phyloP scores from a whole-genome alignment of 306 rosid species.

The Cicer yamashitae region DNA sequence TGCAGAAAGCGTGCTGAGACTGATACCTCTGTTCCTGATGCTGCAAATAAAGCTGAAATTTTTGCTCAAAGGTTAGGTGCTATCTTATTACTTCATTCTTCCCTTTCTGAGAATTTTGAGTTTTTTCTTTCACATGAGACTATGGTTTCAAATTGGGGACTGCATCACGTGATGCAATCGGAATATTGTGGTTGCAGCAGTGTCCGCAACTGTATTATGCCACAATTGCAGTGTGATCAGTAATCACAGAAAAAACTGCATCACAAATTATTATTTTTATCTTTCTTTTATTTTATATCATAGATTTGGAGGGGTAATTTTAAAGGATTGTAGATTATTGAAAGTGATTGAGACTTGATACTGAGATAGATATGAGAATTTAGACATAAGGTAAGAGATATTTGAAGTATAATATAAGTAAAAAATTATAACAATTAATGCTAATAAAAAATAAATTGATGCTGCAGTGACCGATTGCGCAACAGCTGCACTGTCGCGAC shows the following conservation, averaged over 20 bases:
- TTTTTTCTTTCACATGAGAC: background rate
- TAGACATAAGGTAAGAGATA: too few species aligned
- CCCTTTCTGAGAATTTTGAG: background rate
- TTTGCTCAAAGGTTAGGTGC: conserved; percentile 91
- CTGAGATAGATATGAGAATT: too few species aligned
- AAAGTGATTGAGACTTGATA: too few species aligned
- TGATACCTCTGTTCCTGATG: conserved; percentile 80
- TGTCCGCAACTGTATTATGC: background rate
- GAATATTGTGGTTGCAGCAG: background rate
- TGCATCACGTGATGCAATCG: background rate
- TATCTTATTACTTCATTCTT: conserved; percentile 10
- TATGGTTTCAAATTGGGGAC: background rate
- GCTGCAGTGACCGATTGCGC: background rate
- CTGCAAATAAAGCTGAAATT: conserved; percentile 67
- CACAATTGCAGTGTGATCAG: background rate
- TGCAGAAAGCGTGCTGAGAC: conserved; percentile 82
- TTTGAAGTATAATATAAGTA: too few species aligned
- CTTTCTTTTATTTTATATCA: too few species aligned
- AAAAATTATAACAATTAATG: too few species aligned
- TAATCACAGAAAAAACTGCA: background rate
- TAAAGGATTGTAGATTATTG: background rate
- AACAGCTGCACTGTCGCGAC: too few species aligned
- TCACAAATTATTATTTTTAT: background rate
- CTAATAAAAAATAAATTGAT: background rate
- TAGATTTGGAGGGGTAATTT: background rate